phyloP scores from a whole-genome alignment of 1,139 yeast species.

The Yamadazyma songkhlaensis region DNA sequence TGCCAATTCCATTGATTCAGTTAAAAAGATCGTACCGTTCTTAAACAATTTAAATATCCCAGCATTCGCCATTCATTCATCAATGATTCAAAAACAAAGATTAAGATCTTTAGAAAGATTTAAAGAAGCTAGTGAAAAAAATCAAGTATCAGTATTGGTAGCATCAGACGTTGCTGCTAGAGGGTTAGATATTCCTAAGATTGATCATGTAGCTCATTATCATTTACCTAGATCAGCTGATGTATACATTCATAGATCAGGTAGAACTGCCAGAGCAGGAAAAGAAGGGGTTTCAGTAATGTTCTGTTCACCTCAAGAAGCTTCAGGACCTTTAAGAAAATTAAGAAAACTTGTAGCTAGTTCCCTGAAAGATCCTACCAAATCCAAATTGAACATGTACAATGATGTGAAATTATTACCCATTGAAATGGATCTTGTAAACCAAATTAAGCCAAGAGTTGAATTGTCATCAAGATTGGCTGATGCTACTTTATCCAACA shows the following conservation, averaged over 20 bases:
- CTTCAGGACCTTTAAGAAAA: constrained; percentile 80
- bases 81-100: constrained; percentile 94
- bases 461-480: constrained; percentile 69
- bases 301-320: constrained; percentile 91
- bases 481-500: constrained; percentile 60
- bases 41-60: constrained; percentile 68
- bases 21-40: constrained; percentile 77
- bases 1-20: constrained; percentile 92
- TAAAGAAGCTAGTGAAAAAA: constrained; percentile 49
- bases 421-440: constrained; percentile 69
- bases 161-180: constrained; percentile 99
- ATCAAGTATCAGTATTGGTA: constrained; percentile 66
- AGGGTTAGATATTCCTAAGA: constrained; percentile 90
- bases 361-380: constrained; percentile 19
- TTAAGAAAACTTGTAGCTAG: constrained; percentile 61
- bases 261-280: constrained; percentile 97
- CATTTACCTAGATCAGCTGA: constrained; percentile 96
- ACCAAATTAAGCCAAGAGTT: constrained; percentile 69
- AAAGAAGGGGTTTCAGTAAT: constrained; percentile 90
- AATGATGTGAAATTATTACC: constrained; percentile 73
- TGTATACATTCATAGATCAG: constrained; percentile 91
- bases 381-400: constrained; percentile 26
- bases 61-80: constrained; percentile 83
- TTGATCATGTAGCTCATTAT: constrained; percentile 93
- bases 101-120: constrained; percentile 78